Percentiles rank a stretch among this genome's conserved stretches.
Evolutionary conservation across 1,284 basidiomycete species (phyloP).

Genomic region (Ceratobasidium papillatum): DNA sequence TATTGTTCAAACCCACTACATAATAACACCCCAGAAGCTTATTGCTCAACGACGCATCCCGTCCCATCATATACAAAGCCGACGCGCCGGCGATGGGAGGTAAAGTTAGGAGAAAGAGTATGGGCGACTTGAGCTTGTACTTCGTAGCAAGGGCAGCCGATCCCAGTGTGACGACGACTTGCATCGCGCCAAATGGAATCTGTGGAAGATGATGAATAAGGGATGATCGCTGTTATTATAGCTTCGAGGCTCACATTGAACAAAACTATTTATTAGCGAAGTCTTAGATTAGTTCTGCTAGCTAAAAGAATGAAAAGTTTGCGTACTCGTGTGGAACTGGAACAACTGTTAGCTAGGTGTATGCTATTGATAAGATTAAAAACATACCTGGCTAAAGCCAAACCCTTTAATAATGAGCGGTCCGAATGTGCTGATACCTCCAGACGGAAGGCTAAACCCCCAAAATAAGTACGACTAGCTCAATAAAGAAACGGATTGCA

Average conservation of each 20-base stretch:
- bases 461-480: constrained; percentile 24
- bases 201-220: constrained; percentile 30
- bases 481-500: background rate
- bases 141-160: constrained; percentile 57
- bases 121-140: constrained; percentile 62
- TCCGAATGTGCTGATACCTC: constrained; percentile 53
- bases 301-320: constrained; percentile 13
- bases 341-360: background rate
- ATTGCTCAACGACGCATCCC: constrained; percentile 50
- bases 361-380: background rate
- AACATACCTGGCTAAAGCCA: constrained; percentile 46
- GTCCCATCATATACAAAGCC: constrained; percentile 53
- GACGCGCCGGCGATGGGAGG: constrained; percentile 56
- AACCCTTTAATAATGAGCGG: constrained; percentile 45
- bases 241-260: constrained; percentile 10
- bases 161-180: constrained; percentile 56
- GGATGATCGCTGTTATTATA: no score
- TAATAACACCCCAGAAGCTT: constrained; percentile 58
- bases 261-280: background rate
- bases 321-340: constrained; percentile 45
- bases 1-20: constrained; percentile 51
- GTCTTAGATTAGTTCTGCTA: background rate
- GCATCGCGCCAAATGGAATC: constrained; percentile 60
- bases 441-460: constrained; percentile 48
- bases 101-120: constrained; percentile 56